Evolutionary conservation across 805 yeast species (phyloP).

Genomic region (Sugiyamaella floridensis): DNA sequence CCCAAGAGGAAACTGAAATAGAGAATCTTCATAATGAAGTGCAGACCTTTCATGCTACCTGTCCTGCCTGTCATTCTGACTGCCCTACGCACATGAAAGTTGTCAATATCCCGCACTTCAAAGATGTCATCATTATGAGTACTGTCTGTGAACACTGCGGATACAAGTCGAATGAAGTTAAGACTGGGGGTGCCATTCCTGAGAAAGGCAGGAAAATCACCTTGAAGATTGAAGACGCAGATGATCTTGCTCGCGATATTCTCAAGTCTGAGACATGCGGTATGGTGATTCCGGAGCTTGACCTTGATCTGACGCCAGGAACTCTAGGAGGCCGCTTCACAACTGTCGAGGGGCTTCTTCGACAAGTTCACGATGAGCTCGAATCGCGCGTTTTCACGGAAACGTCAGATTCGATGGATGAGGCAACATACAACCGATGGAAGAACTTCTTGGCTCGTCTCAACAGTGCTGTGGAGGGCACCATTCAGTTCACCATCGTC

Average conservation of each 20-base stretch:
- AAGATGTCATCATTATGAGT: slow-evolving; percentile 94
- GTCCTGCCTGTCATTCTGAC: slow-evolving; percentile 78
- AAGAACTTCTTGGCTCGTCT: slow-evolving; percentile 62
- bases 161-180: slow-evolving; percentile 93
- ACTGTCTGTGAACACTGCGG: slow-evolving; percentile 92
- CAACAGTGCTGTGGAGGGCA: slow-evolving; percentile 75
- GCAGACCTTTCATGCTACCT: slow-evolving; percentile 85
- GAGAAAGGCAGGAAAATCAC: slow-evolving; percentile 69
- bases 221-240: slow-evolving; percentile 74
- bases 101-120: slow-evolving; percentile 94
- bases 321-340: slow-evolving; percentile 98
- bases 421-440: slow-evolving; percentile 76
- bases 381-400: slow-evolving; percentile 76
- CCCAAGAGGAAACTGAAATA: slow-evolving; percentile 60
- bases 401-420: slow-evolving; percentile 88
- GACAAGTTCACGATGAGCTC: slow-evolving; percentile 85
- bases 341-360: slow-evolving; percentile 86
- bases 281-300: slow-evolving; percentile 75
- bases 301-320: slow-evolving; percentile 87
- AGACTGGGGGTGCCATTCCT: slow-evolving; percentile 97
- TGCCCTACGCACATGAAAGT: slow-evolving; percentile 95
- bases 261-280: slow-evolving; percentile 93
- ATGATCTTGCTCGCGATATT: slow-evolving; percentile 90
- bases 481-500: slow-evolving; percentile 68
- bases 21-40: slow-evolving; percentile 86